Percentiles rank a stretch among this genome's conserved stretches.
phyloP scores from a whole-genome alignment of 2,329 filamentous ascomycete species.

The Ceratocystis papillata region DNA sequence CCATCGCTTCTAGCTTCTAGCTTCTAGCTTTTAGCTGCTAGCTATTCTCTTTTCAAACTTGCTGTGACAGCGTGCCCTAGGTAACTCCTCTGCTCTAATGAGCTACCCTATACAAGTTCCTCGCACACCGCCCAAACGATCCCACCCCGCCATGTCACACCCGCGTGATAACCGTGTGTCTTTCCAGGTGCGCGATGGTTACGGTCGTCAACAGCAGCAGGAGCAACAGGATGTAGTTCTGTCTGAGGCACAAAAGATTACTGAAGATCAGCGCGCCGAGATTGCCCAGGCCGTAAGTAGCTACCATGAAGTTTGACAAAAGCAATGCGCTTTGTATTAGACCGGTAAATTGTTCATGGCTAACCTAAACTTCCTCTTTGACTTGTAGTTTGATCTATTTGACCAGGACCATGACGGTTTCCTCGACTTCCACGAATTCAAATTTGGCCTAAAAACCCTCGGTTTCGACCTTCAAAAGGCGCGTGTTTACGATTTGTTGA shows the following conservation, averaged over 20 bases:
- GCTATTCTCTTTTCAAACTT: not conserved
- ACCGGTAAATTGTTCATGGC: too few species aligned
- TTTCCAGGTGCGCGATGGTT: slow-evolving; percentile 24
- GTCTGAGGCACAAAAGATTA: slow-evolving; percentile 24
- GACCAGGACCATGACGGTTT: slow-evolving; percentile 45
- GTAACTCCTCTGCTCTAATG: slow-evolving; percentile 12
- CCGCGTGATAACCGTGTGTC: slow-evolving; percentile 24
- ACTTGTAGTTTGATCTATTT: slow-evolving; percentile 25
- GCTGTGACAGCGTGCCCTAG: not conserved
- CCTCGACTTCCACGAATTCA: slow-evolving; percentile 97
- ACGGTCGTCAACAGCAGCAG: slow-evolving; percentile 23
- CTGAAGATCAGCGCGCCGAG: slow-evolving; percentile 26
- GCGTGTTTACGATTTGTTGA: slow-evolving; percentile 71
- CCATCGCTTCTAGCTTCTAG: not conserved
- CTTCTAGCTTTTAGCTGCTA: not conserved
- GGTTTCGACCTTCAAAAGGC: slow-evolving; percentile 84
- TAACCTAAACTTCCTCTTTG: too few species aligned
- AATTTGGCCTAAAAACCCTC: slow-evolving; percentile 88
- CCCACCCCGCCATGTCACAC: slow-evolving; percentile 22
- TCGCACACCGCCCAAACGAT: slow-evolving; percentile 22
- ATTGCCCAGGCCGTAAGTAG: slow-evolving; percentile 25
- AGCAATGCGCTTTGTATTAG: not conserved
- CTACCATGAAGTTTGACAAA: not conserved
- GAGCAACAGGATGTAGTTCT: slow-evolving; percentile 19
- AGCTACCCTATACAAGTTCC: slow-evolving; percentile 23